Conservation (phyloP, 1,139 yeast species). For the Wickerhamiella infanticola region DNA sequence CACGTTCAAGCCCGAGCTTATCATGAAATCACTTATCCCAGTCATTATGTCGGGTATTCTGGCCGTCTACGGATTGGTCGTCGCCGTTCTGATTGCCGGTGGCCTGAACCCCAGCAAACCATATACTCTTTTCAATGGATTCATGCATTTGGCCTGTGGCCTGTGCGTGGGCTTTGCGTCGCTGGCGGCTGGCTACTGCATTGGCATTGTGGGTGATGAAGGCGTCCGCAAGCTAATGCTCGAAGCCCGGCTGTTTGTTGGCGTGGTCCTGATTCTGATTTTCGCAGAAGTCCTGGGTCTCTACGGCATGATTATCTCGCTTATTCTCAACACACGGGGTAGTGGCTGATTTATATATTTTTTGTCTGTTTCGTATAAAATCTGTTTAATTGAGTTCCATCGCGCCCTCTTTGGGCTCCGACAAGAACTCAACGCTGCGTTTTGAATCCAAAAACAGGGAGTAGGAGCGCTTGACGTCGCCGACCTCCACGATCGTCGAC, state of each 20-base stretch:
- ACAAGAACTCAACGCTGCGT: slow-evolving; percentile 46
- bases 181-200: slow-evolving; percentile 95
- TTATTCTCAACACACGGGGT: slow-evolving; percentile 95
- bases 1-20: slow-evolving; percentile 90
- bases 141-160: slow-evolving; percentile 97
- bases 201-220: slow-evolving; percentile 97
- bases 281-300: slow-evolving; percentile 97
- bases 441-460: slow-evolving; percentile 74
- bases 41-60: slow-evolving; percentile 99
- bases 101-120: slow-evolving; percentile 53
- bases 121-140: slow-evolving; percentile 92
- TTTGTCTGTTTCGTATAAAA: background rate
- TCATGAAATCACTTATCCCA: slow-evolving; percentile 50
- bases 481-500: slow-evolving; percentile 51
- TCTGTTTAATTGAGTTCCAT: slow-evolving; percentile 1
- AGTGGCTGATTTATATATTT: background rate
- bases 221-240: slow-evolving; percentile 96
- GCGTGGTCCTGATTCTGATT: slow-evolving; percentile 87
- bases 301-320: slow-evolving; percentile 94
- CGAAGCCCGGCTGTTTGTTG: slow-evolving; percentile 94
- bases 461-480: slow-evolving; percentile 79
- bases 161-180: slow-evolving; percentile 95
- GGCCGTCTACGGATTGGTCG: slow-evolving; percentile 97
- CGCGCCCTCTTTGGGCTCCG: slow-evolving; percentile 11
- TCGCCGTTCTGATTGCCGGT: slow-evolving; percentile 81